Base-by-base conservation (phyloP, 139 green algal species). In the Chlorella sp. region DNA sequence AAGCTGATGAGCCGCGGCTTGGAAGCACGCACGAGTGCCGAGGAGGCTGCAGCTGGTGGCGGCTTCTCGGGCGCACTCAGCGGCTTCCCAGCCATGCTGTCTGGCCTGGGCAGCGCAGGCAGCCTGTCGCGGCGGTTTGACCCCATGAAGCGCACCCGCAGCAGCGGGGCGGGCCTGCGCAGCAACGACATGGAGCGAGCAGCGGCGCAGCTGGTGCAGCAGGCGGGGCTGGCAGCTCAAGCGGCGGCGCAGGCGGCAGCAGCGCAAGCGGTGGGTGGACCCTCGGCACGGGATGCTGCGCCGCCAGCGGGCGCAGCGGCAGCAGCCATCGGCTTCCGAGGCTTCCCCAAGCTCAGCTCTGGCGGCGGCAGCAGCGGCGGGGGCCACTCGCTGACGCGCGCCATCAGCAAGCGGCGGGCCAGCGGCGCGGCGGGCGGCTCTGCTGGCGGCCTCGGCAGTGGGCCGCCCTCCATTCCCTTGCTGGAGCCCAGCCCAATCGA, bases 1-100 rank as follows among this genome's bases (percentile, higher is more conserved):
- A 75, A 75, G 70, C 70, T 86, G 81, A 74, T 86, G 70, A 86
- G 81, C 81, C 34, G 56, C 28, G 81, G 81, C 32, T n/a, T 86
- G 81, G 81, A 86, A 57, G 56, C 36, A 2, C 81, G 81, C n/a
- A 39, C 56, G 1, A 36, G 26, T 5, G 64, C 55, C 28, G 81
- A 86, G 26, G 44, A 74, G 57, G 81, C 57, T 4, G 32, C 51
- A 60, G 51, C 51, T 55, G 56, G 81, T 41, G 16, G 70, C n/a
- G 36, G 81, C 63, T 20, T 60, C 21, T 60, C 51, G 13, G 51
- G 51, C 51, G 51, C 51, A 2, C 51, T 60, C 51, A 60, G 51
- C 51, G 51, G 51, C 51, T 60, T 60, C 51, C 51, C 51, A 15
- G 51, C 51, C 2, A 15, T 15, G 12, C 15, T 60, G 2, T 60